These are phyloP conservation scores for Aspergillus heteromorphus DNA, from an alignment of 495 filamentous ascomycete genomes.

Conservation along the genomic window DNA sequence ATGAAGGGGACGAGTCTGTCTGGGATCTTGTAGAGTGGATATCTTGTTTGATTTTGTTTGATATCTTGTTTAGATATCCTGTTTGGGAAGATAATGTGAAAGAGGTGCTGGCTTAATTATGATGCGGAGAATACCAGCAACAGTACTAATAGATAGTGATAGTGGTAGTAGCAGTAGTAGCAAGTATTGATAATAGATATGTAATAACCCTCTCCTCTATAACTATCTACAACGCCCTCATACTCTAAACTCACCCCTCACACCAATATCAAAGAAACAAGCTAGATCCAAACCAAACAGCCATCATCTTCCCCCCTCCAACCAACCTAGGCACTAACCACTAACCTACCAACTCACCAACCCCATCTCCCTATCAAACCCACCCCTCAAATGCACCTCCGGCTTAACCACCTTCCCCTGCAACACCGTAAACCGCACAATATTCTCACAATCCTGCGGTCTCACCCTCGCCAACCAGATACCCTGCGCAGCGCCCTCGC, in stretches of 20 bases:
- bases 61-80: too few relatives aligned
- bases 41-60: too few relatives aligned
- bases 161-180: background rate
- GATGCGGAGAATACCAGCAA: background rate
- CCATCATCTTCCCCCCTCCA: too few relatives aligned
- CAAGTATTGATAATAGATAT: background rate
- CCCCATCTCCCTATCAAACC: constrained; percentile 78
- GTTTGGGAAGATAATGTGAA: background rate
- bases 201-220: too few relatives aligned
- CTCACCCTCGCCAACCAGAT: constrained; percentile 89
- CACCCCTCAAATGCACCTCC: constrained; percentile 73
- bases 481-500: constrained; percentile 70
- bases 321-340: background rate
- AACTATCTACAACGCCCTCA: too few relatives aligned
- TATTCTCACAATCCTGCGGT: constrained; percentile 92
- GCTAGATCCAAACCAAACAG: too few relatives aligned
- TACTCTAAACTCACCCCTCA: too few relatives aligned
- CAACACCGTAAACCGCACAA: constrained; percentile 82
- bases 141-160: too few relatives aligned
- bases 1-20: too few relatives aligned
- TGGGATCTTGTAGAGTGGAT: too few relatives aligned
- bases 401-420: constrained; percentile 94
- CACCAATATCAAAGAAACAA: too few relatives aligned
- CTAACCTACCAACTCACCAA: constrained; percentile 74
- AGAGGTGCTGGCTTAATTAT: background rate